A percentile compares a stretch with the other conserved stretches of the same genome.
Evolutionary conservation across 768 basidiomycete species (phyloP).

Genomic region (Rhizopogon vulgaris): DNA sequence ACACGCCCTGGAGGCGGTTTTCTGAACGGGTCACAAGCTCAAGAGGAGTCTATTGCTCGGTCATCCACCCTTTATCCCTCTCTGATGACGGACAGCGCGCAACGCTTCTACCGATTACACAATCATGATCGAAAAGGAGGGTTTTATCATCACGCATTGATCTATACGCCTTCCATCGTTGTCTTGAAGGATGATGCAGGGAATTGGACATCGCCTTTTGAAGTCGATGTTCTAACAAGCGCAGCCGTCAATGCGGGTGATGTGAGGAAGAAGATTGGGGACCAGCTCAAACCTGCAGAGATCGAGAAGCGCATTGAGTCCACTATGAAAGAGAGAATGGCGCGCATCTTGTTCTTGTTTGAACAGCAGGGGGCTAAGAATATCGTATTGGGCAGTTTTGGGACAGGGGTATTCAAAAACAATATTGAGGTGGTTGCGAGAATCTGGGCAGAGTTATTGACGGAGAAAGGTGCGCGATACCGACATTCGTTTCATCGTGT

Average conservation of each 20-base stretch:
- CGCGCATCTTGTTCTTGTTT: slow-evolving; percentile 57
- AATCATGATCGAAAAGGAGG: slow-evolving; percentile 40
- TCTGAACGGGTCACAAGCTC: slow-evolving; percentile 63
- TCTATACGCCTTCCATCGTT: slow-evolving; percentile 60
- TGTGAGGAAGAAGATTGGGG: slow-evolving; percentile 26
- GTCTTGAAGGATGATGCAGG: slow-evolving; percentile 63
- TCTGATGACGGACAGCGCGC: slow-evolving; percentile 47
- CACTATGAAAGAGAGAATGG: slow-evolving; percentile 69
- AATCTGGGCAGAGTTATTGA: slow-evolving; percentile 61
- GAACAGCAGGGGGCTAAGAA: slow-evolving; percentile 52
- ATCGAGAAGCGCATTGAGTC: slow-evolving; percentile 37
- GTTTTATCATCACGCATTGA: slow-evolving; percentile 74
- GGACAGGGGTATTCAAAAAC: slow-evolving; percentile 75
- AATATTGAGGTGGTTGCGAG: slow-evolving; percentile 49
- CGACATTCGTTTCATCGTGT: slow-evolving; percentile 51
- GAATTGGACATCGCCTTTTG: slow-evolving; percentile 46
- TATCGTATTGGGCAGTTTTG: slow-evolving; percentile 69
- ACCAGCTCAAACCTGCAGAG: slow-evolving; percentile 5
- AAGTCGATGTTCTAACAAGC: slow-evolving; percentile 62
- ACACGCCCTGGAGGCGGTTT: slow-evolving; percentile 76
- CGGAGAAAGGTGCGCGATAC: slow-evolving; percentile 45
- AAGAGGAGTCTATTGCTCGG: slow-evolving; percentile 77
- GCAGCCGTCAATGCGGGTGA: slow-evolving; percentile 70
- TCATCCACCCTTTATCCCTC: slow-evolving; percentile 65
- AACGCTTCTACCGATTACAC: slow-evolving; percentile 61